These are phyloP conservation scores for Elaeis oleifera DNA, from an alignment of 202 grass and related monocot species.

Conservation along the genomic window DNA sequence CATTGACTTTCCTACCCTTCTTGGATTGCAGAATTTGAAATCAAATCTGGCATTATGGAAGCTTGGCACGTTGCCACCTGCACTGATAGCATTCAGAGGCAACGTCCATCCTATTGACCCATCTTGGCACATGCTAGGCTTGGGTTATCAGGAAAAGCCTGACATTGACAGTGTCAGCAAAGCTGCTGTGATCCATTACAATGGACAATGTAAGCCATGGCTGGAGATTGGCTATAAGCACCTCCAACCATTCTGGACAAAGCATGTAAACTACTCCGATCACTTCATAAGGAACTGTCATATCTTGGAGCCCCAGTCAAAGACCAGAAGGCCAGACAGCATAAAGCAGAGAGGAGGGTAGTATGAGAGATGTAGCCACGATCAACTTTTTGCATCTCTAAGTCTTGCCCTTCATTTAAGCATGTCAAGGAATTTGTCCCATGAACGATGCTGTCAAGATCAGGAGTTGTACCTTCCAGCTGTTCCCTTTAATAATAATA, in stretches of 20 bases:
- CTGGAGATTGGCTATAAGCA: conserved; percentile 8
- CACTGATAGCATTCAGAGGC: conserved; percentile 9
- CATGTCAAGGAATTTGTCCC: conserved; percentile 22
- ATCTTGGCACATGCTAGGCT: conserved; percentile 13
- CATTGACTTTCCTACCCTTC: background rate
- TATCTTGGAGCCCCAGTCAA: conserved; percentile 11
- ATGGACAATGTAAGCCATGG: conserved; percentile 13
- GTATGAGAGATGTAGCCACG: background rate
- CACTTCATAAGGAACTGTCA: conserved; percentile 10
- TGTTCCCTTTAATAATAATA: conserved; percentile 15
- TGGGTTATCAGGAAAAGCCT: conserved; percentile 1
- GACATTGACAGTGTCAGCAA: background rate
- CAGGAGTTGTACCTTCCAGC: conserved; percentile 11
- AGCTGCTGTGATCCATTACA: conserved; percentile 8
- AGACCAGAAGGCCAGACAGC: conserved; percentile 9
- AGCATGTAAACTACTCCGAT: conserved; percentile 1
- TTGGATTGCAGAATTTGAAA: conserved; percentile 11
- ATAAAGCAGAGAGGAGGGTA: background rate
- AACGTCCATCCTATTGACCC: conserved; percentile 4
- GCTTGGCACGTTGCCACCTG: conserved; percentile 12
- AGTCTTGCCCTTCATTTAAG: conserved; percentile 17
- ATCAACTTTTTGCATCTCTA: conserved; percentile 37
- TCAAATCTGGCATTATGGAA: conserved; percentile 7
- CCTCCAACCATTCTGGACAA: conserved; percentile 14
- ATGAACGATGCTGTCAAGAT: conserved; percentile 10